A percentile compares a stretch with the other conserved stretches of the same genome.
Evolutionary conservation across 495 filamentous ascomycete genomes (phyloP).

Genomic region (Xylaria nigripes): DNA sequence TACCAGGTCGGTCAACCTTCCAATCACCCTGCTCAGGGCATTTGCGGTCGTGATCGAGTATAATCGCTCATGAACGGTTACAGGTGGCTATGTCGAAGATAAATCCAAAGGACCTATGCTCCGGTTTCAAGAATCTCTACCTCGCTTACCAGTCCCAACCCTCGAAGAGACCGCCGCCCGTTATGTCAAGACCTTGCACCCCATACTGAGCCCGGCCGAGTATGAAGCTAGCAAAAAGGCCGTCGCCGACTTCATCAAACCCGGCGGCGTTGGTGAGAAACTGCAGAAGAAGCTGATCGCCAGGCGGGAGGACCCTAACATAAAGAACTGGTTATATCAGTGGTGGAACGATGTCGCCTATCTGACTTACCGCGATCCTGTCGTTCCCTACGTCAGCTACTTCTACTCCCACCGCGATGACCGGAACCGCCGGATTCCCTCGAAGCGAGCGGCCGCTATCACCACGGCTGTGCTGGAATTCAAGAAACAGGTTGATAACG

Average conservation of each 20-base stretch:
- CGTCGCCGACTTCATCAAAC: conserved; percentile 72
- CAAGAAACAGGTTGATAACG: conserved; percentile 81
- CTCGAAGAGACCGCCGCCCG: conserved; percentile 87
- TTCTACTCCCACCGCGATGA: conserved; percentile 99
- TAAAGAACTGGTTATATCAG: conserved; percentile 90
- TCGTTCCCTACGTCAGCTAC: conserved; percentile 97
- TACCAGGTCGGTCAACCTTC: conserved; percentile 41
- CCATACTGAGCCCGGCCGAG: conserved; percentile 65
- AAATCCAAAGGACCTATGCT: conserved; percentile 85
- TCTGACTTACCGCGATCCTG: conserved; percentile 85
- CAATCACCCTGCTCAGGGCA: conserved; percentile 12
- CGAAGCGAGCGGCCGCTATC: conserved; percentile 86
- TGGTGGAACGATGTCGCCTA: conserved; percentile 98
- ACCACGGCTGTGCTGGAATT: conserved; percentile 80
- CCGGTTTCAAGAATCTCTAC: conserved; percentile 92
- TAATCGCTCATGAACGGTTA: conserved; percentile 7
- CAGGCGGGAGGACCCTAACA: conserved; percentile 70
- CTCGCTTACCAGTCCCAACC: conserved; percentile 80
- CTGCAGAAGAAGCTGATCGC: conserved; percentile 84
- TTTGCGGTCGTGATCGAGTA: neutral
- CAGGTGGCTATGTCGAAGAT: conserved; percentile 83
- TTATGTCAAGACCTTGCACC: conserved; percentile 88
- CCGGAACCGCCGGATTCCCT: conserved; percentile 74
- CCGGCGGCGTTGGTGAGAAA: conserved; percentile 71
- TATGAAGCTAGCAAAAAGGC: conserved; percentile 70